Base-by-base conservation (phyloP, 2,329 filamentous ascomycete species). In the Eurotiales sp. region DNA sequence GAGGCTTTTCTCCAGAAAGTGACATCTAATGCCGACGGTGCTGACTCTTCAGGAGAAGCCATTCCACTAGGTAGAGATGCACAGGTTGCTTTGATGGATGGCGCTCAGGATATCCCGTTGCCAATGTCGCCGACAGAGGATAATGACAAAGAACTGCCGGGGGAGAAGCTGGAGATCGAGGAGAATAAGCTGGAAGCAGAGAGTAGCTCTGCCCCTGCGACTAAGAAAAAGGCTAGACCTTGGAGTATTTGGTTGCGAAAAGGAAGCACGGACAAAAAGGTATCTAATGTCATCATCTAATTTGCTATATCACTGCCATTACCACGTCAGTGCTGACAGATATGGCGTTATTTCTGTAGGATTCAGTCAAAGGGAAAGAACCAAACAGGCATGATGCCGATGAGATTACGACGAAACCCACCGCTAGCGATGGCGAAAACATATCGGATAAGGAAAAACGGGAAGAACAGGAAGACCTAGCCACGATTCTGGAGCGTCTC, bases 401-500 rank as follows among this genome's bases (percentile, higher is more conserved):
- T 25, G 53, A 64, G 32, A 62, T 65, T 43, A 61, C 64, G 2
- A 59, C 62, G 17, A 58, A 56, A 12, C 51, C 66, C 4, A 66
- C 61, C 51, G 37, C 55, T 12, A 46, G 59, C 1, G 63, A 64
- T 41, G 53, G 59, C 8, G 54, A 64, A 36, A 53, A 54, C 39
- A 56, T 65, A 65, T 37, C 58, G 59, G 55, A 71, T 56, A 51
- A 76, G 69, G 65, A 79, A 46, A 61, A 67, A n/a, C 68, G 78
- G 53, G 75, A 80, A 59, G 84, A 90, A 62, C 76, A 85, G 55
- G 76, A 82, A 50, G 93, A 96, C 60, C 82, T 97, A 54, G 82
- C 82, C 34, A 79, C 82, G 25, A 83, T 96, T 19, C 85, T 99
- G 23, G 87, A 95, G 63, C 82, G 88, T 40, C 80, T 99, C 55